Evolutionary conservation across 148 eudicot genomes (phyloP).

Genomic region (Heliosperma pusillum): DNA sequence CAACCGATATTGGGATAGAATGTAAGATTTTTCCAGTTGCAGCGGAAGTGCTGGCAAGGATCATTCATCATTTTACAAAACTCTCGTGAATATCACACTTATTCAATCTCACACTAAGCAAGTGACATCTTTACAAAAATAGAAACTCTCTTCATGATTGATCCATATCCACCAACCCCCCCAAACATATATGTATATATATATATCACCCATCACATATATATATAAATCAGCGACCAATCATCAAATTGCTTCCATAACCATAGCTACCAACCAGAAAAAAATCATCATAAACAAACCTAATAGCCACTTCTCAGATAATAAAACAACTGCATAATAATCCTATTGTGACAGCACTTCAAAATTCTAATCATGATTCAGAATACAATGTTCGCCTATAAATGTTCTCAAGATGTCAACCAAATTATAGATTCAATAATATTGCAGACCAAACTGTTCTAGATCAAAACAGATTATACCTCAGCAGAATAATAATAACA

Average conservation of each 20-base stretch:
- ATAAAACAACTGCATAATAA: background rate
- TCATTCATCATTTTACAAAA: slow-evolving; percentile 36
- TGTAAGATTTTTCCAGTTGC: slow-evolving; percentile 52
- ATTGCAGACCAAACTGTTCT: background rate
- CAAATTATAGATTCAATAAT: background rate
- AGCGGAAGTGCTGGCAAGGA: slow-evolving; percentile 49
- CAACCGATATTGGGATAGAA: slow-evolving; percentile 62
- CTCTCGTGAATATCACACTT: slow-evolving; percentile 38
- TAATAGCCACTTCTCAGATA: background rate
- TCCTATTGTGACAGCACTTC: background rate
- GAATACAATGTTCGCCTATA: background rate
- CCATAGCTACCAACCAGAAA: background rate
- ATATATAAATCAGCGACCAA: slow-evolving; percentile 4
- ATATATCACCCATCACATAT: slow-evolving; percentile 19
- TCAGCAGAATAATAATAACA: background rate
- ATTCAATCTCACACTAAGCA: slow-evolving; percentile 27
- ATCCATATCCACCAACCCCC: slow-evolving; percentile 20
- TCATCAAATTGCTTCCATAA: slow-evolving; percentile 8
- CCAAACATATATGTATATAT: slow-evolving; percentile 13
- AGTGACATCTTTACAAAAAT: slow-evolving; percentile 10
- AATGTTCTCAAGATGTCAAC: background rate
- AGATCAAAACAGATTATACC: background rate
- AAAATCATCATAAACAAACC: slow-evolving; percentile 2
- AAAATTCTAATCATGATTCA: background rate
- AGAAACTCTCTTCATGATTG: slow-evolving; percentile 8